Conservation (phyloP, 352 stramenopile species). For the Pythium aphanidermatum region DNA sequence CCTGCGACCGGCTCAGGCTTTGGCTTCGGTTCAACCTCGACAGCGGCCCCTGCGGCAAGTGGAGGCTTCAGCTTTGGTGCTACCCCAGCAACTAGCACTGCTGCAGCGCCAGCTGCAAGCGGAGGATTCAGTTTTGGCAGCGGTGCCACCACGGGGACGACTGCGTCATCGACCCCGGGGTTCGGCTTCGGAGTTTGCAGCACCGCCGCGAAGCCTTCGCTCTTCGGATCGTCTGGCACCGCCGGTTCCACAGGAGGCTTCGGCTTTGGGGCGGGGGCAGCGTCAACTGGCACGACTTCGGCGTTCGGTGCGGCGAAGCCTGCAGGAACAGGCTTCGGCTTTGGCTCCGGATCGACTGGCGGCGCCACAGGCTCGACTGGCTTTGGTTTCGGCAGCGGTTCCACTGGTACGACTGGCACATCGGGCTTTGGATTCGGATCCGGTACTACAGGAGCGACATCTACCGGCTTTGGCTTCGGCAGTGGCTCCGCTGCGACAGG, state of each 20-base stretch:
- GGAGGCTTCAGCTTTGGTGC: constrained; percentile 39
- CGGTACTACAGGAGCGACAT: too few relatives aligned
- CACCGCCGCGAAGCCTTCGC: constrained; percentile 5
- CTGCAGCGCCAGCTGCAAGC: constrained; percentile 18
- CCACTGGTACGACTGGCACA: constrained; percentile 1
- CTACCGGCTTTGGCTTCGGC: constrained; percentile 27
- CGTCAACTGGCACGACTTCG: constrained; percentile 4
- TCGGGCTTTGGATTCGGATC: constrained; percentile 34
- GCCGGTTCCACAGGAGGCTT: constrained; percentile 8
- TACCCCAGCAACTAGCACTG: constrained; percentile 6
- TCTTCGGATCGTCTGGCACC: constrained; percentile 2
- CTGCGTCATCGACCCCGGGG: constrained; percentile 2
- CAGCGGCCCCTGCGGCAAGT: constrained; percentile 11
- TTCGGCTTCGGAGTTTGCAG: constrained; percentile 16
- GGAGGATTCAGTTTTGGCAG: constrained; percentile 38
- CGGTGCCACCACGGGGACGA: constrained; percentile 11
- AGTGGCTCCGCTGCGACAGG: background rate
- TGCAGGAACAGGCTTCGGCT: constrained; percentile 24
- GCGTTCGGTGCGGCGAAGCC: constrained; percentile 5
- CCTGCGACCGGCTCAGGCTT: constrained; percentile 16
- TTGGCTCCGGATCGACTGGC: constrained; percentile 13
- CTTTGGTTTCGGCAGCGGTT: too few relatives aligned
- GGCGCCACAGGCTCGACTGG: constrained; percentile 16
- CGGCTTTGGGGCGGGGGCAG: constrained; percentile 22
- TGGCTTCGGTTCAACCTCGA: constrained; percentile 22